These are phyloP conservation scores for Acmispon strigosus DNA, from an alignment of 306 rosid species.

Conservation along the genomic window DNA sequence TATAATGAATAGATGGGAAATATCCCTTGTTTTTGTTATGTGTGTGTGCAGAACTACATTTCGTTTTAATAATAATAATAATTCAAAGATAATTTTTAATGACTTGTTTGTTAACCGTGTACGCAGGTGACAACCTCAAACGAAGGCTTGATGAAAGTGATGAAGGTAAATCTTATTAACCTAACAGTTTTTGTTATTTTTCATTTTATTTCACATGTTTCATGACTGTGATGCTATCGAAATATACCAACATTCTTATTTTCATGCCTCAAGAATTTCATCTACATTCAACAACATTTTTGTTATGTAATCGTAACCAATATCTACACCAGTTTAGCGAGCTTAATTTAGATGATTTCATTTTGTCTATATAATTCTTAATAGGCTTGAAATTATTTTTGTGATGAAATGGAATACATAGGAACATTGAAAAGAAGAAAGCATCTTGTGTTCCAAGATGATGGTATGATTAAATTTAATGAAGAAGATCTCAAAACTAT, in stretches of 20 bases:
- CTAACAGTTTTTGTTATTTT: no score
- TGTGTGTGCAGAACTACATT: no score
- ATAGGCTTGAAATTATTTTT: neutral
- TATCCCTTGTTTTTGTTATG: no score
- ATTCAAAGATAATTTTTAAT: no score
- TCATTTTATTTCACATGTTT: no score
- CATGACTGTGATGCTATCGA: neutral
- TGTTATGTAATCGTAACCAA: neutral
- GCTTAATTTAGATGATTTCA: neutral
- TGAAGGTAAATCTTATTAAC: no score
- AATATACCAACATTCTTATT: neutral
- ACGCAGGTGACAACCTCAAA: no score
- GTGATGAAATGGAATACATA: neutral
- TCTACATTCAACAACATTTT: neutral
- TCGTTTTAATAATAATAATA: no score
- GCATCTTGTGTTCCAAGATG: neutral
- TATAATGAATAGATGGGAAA: no score
- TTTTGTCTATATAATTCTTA: neutral
- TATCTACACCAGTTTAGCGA: neutral
- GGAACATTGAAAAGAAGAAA: neutral
- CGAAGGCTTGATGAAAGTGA: no score
- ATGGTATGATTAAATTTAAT: neutral
- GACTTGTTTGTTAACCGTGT: no score
- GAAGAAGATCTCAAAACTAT: slow-evolving; percentile 20
- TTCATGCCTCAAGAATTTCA: neutral